These are phyloP conservation scores for Sclerotinia glacialis DNA, from an alignment of 2,329 filamentous ascomycete genomes.

Conservation along the genomic window DNA sequence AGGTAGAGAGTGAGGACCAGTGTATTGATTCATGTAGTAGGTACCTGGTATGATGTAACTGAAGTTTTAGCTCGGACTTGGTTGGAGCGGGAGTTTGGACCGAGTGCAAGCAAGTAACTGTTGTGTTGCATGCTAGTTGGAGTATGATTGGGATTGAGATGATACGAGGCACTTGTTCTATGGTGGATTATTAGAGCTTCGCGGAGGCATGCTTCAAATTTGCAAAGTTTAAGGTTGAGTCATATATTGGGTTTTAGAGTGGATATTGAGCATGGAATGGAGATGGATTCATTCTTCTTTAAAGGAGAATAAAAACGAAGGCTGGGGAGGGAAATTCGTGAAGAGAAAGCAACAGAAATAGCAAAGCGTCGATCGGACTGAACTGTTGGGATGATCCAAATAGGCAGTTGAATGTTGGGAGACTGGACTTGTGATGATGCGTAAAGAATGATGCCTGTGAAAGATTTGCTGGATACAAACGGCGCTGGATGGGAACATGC, in stretches of 20 bases:
- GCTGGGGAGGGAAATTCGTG: too few relatives aligned
- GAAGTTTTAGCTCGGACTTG: background rate
- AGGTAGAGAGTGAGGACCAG: background rate
- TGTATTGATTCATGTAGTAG: too few relatives aligned
- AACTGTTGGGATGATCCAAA: background rate
- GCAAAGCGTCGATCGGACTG: too few relatives aligned
- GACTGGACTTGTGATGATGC: background rate
- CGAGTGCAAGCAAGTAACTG: background rate
- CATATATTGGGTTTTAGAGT: too few relatives aligned
- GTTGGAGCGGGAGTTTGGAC: background rate
- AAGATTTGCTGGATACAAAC: background rate
- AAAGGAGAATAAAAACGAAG: too few relatives aligned
- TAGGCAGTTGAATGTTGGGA: background rate
- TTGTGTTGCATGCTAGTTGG: background rate
- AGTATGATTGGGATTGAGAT: background rate
- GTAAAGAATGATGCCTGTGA: background rate
- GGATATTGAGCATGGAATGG: too few relatives aligned
- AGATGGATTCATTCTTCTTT: too few relatives aligned
- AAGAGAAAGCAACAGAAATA: too few relatives aligned
- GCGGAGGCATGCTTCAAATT: too few relatives aligned
- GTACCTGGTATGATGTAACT: too few relatives aligned
- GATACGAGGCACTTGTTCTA: background rate
- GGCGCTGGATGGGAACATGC: background rate
- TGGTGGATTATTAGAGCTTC: too few relatives aligned
- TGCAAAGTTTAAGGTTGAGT: too few relatives aligned